Conservation (phyloP, 1,284 basidiomycete species). For the Malassezia obtusa region DNA sequence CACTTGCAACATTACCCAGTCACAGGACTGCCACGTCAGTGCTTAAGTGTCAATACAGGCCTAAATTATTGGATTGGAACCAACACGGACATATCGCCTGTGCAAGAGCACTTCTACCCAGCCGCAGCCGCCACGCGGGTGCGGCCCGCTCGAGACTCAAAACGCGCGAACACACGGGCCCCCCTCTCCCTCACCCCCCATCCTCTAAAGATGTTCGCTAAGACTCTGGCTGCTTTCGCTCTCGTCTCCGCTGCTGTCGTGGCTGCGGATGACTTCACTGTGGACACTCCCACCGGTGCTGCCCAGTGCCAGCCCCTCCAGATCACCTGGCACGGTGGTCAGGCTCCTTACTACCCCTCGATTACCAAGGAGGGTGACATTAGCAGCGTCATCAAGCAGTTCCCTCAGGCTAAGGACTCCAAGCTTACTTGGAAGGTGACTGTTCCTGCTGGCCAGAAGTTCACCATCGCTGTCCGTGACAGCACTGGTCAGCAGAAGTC, state of each 20-base stretch:
- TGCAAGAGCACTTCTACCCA: neutral
- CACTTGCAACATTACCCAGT: neutral
- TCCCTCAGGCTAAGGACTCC: constrained; percentile 1
- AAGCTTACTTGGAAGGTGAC: constrained; percentile 19
- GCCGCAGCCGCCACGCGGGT: constrained; percentile 5
- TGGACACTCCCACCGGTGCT: constrained; percentile 18
- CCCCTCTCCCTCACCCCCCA: neutral
- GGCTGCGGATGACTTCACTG: constrained; percentile 11
- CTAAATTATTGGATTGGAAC: neutral
- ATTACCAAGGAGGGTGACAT: constrained; percentile 14
- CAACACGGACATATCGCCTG: constrained; percentile 6
- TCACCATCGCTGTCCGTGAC: constrained; percentile 22
- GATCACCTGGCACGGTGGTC: constrained; percentile 21
- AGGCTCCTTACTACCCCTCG: constrained; percentile 17
- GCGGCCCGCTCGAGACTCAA: constrained; percentile 11
- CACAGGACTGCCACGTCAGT: neutral
- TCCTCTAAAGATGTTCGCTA: constrained; percentile 11
- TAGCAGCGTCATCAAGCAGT: neutral
- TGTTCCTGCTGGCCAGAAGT: constrained; percentile 8
- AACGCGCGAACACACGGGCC: neutral
- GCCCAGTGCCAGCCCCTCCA: constrained; percentile 22
- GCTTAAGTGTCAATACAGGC: neutral
- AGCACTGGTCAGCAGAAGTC: constrained; percentile 9
- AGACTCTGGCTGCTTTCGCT: constrained; percentile 13
- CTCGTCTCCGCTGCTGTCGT: constrained; percentile 15